Evolutionary conservation across 768 basidiomycete genomes (phyloP), one percentile per base, ranked within the genome.

Genomic region (Hydnomerulius pinastri): DNA sequence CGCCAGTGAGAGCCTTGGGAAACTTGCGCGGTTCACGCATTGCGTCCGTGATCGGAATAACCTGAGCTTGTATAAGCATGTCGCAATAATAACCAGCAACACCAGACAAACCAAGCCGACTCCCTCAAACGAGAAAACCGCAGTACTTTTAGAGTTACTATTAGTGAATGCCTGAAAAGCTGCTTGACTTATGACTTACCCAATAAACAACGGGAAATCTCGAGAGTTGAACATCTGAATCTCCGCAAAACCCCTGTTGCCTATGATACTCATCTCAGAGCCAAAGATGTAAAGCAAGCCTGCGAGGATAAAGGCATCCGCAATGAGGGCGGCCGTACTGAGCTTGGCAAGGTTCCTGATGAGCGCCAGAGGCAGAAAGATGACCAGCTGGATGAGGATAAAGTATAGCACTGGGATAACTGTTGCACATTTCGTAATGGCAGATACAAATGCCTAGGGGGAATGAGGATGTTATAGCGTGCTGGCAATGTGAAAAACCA

Each of bases 71-170:
- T 39, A 51, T 59, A 46, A 53, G 30, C 38, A 42, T 20, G 10
- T 23, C 21, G 6, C 27, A 36, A 25, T 23, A 11, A 5, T 29
- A 23, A 29, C 21, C 15, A 11, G 24, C n/a, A 37, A 35, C 17
- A 23, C 23, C 24, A 25, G 46, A 68, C 83, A 57, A 58, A 89
- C 87, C 70, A 98, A 74, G 41, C 96, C 97, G 57, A 99, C 92
- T 8, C 96, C 96, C 70, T 99, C 96, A 60, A 98, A 99, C 1
- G 97, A 92, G 70, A 98, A 98, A 25, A 98, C 96, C 3, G 97
- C 96, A 20, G 97, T 98, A 7, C 94, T 92, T 58, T 56, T 23
- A 37, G 53, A 23, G 54, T 36, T 30, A 15, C 23, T 13, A 48
- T 54, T 5, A 56, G 40, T 40, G 4, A 21, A 50, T 41, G 29